phyloP scores from a whole-genome alignment of 2,329 filamentous ascomycete genomes.

The Talaromyces sp. region DNA sequence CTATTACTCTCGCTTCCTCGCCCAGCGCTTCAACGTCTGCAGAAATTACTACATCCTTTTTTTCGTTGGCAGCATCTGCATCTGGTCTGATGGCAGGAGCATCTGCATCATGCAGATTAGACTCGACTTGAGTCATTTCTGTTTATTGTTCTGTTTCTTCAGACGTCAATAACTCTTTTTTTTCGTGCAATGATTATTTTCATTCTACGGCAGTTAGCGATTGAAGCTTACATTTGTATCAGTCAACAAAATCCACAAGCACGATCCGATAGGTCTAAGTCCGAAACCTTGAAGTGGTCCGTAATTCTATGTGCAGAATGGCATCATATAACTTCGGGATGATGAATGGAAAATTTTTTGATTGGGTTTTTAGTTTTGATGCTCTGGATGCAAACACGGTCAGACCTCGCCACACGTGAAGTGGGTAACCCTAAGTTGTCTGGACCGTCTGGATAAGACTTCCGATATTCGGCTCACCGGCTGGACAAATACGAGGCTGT shows the following conservation, averaged over 20 bases:
- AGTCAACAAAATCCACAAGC: neutral
- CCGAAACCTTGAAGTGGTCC: neutral
- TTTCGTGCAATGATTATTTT: neutral
- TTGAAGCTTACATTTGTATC: neutral
- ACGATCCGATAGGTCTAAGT: neutral
- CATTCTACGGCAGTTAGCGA: neutral
- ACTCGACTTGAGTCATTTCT: neutral
- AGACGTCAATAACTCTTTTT: neutral
- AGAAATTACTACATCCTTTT: neutral
- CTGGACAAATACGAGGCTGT: neutral
- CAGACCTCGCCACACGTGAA: neutral
- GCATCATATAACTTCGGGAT: neutral
- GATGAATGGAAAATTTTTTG: neutral
- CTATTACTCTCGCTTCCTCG: neutral
- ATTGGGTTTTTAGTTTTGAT: neutral
- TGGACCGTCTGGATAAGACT: neutral
- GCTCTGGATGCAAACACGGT: neutral
- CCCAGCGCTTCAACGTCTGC: neutral
- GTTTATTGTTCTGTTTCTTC: neutral
- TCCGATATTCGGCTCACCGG: constrained; percentile 2
- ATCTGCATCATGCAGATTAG: neutral
- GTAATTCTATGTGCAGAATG: neutral
- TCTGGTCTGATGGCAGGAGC: neutral
- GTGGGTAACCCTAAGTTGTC: constrained; percentile 3
- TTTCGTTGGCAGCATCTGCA: neutral